phyloP scores from a whole-genome alignment of 78 protist species.

The Dictyostelium purpureum region DNA sequence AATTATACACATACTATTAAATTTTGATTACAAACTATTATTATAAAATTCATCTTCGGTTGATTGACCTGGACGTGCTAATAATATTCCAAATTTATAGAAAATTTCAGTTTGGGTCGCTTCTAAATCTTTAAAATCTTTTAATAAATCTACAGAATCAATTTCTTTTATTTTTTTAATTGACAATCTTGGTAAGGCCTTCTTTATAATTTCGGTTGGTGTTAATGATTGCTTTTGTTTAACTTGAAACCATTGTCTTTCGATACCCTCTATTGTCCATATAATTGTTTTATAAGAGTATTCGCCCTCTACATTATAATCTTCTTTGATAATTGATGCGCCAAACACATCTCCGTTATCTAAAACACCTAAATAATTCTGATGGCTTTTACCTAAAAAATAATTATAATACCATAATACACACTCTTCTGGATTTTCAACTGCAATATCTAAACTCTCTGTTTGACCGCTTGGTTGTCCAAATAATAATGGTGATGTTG shows the following conservation, averaged over 20 bases:
- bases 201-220: conserved; percentile 31
- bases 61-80: conserved; percentile 57
- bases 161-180: conserved; percentile 56
- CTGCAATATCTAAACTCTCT: conserved; percentile 11
- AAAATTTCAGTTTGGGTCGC: conserved; percentile 37
- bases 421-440: conserved; percentile 73
- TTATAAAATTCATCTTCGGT: conserved; percentile 70
- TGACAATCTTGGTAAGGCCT: conserved; percentile 23
- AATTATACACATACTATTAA: background rate
- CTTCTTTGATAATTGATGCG: conserved; percentile 45
- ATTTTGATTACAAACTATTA: background rate
- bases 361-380: conserved; percentile 41
- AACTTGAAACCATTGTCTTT: conserved; percentile 51
- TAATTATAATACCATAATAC: conserved; percentile 62
- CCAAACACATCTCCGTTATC: conserved; percentile 51
- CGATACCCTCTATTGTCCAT: conserved; percentile 43
- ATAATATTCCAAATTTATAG: conserved; percentile 72
- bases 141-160: conserved; percentile 18
- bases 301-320: conserved; percentile 12
- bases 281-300: conserved; percentile 33
- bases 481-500: background rate
- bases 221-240: background rate
- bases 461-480: background rate
- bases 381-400: conserved; percentile 72
- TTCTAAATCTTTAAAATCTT: conserved; percentile 64